Conservation (phyloP, 108 stramenopile species). For the Schizochytrium sp. region DNA sequence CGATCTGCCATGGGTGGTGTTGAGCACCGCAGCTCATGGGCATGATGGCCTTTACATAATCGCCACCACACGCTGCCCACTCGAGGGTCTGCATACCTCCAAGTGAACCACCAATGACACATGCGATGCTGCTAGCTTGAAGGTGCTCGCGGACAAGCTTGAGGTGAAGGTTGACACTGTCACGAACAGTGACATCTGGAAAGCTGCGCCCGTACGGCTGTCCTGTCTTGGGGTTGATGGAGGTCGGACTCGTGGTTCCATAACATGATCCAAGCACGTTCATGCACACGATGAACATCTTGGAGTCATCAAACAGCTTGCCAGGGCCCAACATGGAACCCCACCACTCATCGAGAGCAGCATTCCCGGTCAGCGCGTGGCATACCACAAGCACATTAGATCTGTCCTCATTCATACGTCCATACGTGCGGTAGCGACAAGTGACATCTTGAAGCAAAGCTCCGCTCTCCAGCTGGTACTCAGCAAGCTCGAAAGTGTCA, state of each 20-base stretch:
- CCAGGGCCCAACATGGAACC: constrained; percentile 85
- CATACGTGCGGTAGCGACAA: constrained; percentile 91
- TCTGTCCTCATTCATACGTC: constrained; percentile 80
- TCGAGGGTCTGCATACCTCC: constrained; percentile 66
- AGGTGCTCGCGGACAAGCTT: constrained; percentile 24
- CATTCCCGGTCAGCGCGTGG: constrained; percentile 94
- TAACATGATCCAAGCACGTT: constrained; percentile 61
- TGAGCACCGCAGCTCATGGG: constrained; percentile 50
- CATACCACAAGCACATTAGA: constrained; percentile 92
- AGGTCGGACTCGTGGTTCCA: constrained; percentile 34
- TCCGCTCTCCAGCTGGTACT: constrained; percentile 66
- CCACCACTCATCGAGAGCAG: constrained; percentile 93
- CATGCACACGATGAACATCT: constrained; percentile 62
- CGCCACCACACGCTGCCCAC: constrained; percentile 53
- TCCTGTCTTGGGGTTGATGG: constrained; percentile 33
- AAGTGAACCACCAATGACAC: constrained; percentile 60
- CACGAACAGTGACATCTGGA: constrained; percentile 49
- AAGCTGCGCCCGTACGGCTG: constrained; percentile 28
- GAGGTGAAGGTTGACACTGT: constrained; percentile 41
- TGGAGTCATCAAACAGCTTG: constrained; percentile 83
- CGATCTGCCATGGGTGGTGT: constrained; percentile 53
- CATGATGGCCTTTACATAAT: constrained; percentile 49
- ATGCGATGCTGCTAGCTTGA: constrained; percentile 12
- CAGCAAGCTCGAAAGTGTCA: constrained; percentile 19
- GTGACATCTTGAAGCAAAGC: constrained; percentile 81